phyloP scores from a whole-genome alignment of 352 stramenopile species.

The Pythium phragmitis region DNA sequence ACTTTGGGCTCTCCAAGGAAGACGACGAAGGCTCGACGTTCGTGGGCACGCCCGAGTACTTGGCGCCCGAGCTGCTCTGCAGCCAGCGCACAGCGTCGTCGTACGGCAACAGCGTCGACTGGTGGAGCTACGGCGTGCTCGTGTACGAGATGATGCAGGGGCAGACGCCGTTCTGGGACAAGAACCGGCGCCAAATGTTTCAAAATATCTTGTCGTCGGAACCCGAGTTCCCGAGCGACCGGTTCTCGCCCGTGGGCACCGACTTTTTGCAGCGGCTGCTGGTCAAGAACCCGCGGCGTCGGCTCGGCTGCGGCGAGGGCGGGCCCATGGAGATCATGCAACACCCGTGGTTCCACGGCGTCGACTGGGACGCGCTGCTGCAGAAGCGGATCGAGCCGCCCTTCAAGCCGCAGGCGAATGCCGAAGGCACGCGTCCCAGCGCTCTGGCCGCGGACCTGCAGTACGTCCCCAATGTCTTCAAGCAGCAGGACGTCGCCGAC shows the following conservation, averaged over 20 bases:
- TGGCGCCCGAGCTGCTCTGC: slow-evolving; percentile 78
- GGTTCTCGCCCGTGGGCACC: slow-evolving; percentile 64
- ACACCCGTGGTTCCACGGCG: slow-evolving; percentile 72
- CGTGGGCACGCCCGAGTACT: slow-evolving; percentile 81
- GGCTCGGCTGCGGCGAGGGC: slow-evolving; percentile 59
- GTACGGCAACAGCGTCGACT: slow-evolving; percentile 87
- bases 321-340: slow-evolving; percentile 80
- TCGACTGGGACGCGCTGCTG: slow-evolving; percentile 80
- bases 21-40: slow-evolving; percentile 84
- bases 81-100: slow-evolving; percentile 68
- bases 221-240: slow-evolving; percentile 49
- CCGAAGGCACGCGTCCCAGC: slow-evolving; percentile 43
- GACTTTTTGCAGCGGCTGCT: slow-evolving; percentile 72
- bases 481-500: slow-evolving; percentile 81
- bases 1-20: slow-evolving; percentile 89
- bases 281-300: slow-evolving; percentile 68
- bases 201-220: slow-evolving; percentile 83
- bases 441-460: slow-evolving; percentile 57
- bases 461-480: slow-evolving; percentile 82
- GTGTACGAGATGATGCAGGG: slow-evolving; percentile 89
- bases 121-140: slow-evolving; percentile 84
- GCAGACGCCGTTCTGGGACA: slow-evolving; percentile 82
- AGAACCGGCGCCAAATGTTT: slow-evolving; percentile 85
- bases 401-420: slow-evolving; percentile 49
- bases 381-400: slow-evolving; percentile 64